These are phyloP conservation scores for Grosmannia clavigera DNA, from an alignment of 2,329 filamentous ascomycete species.

Conservation along the genomic window DNA sequence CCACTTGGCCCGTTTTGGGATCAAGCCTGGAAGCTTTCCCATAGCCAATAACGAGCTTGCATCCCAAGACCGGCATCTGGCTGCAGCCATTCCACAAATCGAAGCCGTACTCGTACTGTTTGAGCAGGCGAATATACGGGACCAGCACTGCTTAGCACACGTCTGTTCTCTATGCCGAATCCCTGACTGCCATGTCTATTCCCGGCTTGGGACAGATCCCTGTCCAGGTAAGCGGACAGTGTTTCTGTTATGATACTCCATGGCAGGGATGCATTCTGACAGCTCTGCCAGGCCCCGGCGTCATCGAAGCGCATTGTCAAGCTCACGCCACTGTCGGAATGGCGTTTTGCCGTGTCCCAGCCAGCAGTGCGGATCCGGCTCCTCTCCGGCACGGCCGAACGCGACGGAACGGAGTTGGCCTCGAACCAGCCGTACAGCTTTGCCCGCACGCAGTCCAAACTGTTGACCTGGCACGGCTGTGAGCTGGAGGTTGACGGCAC, in stretches of 20 bases:
- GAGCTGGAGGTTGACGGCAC: constrained; percentile 62
- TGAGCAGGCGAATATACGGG: background rate
- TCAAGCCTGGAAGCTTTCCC: background rate
- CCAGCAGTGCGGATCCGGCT: constrained; percentile 43
- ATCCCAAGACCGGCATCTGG: too few relatives aligned
- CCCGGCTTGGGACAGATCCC: constrained; percentile 60
- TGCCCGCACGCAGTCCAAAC: constrained; percentile 68
- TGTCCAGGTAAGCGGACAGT: constrained; percentile 33
- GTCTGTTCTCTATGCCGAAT: background rate
- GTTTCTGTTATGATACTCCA: background rate
- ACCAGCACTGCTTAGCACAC: background rate
- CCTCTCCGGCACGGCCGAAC: constrained; percentile 71
- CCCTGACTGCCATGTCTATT: constrained; percentile 47
- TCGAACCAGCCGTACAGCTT: constrained; percentile 70
- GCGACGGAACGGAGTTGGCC: constrained; percentile 90
- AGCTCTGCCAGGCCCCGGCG: constrained; percentile 18
- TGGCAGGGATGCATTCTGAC: background rate
- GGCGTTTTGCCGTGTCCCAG: constrained; percentile 61
- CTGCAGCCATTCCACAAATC: background rate
- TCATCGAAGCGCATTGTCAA: constrained; percentile 32
- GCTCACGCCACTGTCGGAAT: constrained; percentile 58
- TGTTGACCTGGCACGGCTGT: constrained; percentile 89
- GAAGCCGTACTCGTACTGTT: too few relatives aligned
- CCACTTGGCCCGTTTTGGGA: background rate
- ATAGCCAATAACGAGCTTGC: background rate